Percentiles rank a stretch among this genome's conserved stretches.
phyloP scores from a whole-genome alignment of 1,284 basidiomycete species.

The Ceratobasidium theobromae region DNA sequence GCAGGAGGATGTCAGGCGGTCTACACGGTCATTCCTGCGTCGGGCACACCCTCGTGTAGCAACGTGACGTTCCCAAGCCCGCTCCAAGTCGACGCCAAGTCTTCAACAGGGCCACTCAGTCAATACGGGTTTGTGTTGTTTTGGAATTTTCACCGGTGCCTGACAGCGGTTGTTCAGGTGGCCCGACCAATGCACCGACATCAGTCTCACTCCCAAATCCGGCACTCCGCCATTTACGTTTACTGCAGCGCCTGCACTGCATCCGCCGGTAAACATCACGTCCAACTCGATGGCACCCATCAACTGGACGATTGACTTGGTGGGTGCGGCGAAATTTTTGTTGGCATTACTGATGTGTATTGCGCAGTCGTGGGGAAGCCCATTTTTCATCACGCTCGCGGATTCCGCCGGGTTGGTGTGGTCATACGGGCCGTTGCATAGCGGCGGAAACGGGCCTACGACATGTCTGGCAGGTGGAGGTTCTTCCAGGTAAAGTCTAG shows the following conservation, averaged over 20 bases:
- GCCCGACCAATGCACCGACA: conserved; percentile 51
- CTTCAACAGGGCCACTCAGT: conserved; percentile 15
- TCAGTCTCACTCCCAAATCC: conserved; percentile 51
- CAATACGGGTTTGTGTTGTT: conserved; percentile 18
- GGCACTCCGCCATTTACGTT: conserved; percentile 61
- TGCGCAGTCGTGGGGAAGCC: conserved; percentile 52
- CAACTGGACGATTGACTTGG: conserved; percentile 59
- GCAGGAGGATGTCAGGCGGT: conserved; percentile 61
- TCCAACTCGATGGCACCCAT: conserved; percentile 47
- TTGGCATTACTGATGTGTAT: neutral
- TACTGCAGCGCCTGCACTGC: conserved; percentile 60
- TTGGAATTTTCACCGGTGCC: neutral
- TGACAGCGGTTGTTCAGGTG: conserved; percentile 37
- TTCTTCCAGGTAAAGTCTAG: conserved; percentile 33
- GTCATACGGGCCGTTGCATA: conserved; percentile 59
- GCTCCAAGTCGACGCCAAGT: conserved; percentile 14
- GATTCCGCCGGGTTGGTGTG: conserved; percentile 55
- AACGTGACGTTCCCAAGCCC: conserved; percentile 29
- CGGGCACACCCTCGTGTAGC: conserved; percentile 15
- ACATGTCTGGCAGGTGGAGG: conserved; percentile 44
- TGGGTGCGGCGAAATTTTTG: conserved; percentile 35
- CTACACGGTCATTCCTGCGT: conserved; percentile 51
- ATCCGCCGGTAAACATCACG: conserved; percentile 60
- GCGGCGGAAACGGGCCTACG: conserved; percentile 46
- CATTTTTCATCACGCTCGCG: conserved; percentile 58